A percentile compares a stretch with the other conserved stretches of the same genome.
These are phyloP conservation scores for Colletotrichum incanum DNA, from an alignment of 2,329 filamentous ascomycete genomes.

Conservation along the genomic window DNA sequence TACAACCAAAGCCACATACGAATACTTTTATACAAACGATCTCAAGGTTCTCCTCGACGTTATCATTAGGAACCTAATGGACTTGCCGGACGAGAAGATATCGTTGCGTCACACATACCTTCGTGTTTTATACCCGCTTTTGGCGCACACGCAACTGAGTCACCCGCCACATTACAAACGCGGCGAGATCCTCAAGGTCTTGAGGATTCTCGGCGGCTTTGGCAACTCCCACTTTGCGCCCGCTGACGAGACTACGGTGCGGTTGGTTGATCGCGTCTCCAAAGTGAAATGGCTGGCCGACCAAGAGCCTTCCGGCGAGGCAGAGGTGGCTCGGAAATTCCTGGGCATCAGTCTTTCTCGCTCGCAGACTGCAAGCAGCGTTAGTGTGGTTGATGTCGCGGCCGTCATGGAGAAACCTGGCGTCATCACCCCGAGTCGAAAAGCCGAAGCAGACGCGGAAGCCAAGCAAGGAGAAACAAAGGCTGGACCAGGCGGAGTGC, in stretches of 20 bases:
- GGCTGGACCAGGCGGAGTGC: slow-evolving; percentile 44
- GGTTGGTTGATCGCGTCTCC: slow-evolving; percentile 82
- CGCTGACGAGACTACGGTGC: slow-evolving; percentile 83
- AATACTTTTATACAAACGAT: slow-evolving; percentile 99
- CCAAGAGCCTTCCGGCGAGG: slow-evolving; percentile 56
- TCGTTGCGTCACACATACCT: slow-evolving; percentile 93
- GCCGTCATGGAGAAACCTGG: slow-evolving; percentile 86
- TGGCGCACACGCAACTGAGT: slow-evolving; percentile 92
- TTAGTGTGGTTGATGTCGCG: slow-evolving; percentile 85
- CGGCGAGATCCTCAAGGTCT: slow-evolving; percentile 83
- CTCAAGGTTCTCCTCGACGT: slow-evolving; percentile 94
- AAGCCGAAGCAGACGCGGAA: slow-evolving; percentile 50
- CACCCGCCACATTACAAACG: slow-evolving; percentile 92
- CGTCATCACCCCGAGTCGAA: slow-evolving; percentile 83
- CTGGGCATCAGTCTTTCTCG: slow-evolving; percentile 81
- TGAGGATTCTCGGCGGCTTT: slow-evolving; percentile 79
- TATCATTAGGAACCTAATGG: slow-evolving; percentile 95
- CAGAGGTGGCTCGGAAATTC: slow-evolving; percentile 70
- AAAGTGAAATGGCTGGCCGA: slow-evolving; percentile 79
- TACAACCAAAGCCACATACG: slow-evolving; percentile 90
- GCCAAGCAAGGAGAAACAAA: slow-evolving; percentile 48
- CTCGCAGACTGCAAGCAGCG: slow-evolving; percentile 77
- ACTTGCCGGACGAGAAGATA: slow-evolving; percentile 87
- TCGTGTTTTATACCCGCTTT: slow-evolving; percentile 89
- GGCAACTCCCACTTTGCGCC: slow-evolving; percentile 84